A percentile compares a stretch with the other conserved stretches of the same genome.
Evolutionary conservation across 2,329 filamentous ascomycete species (phyloP).

Genomic region (Aulographum hederae): DNA sequence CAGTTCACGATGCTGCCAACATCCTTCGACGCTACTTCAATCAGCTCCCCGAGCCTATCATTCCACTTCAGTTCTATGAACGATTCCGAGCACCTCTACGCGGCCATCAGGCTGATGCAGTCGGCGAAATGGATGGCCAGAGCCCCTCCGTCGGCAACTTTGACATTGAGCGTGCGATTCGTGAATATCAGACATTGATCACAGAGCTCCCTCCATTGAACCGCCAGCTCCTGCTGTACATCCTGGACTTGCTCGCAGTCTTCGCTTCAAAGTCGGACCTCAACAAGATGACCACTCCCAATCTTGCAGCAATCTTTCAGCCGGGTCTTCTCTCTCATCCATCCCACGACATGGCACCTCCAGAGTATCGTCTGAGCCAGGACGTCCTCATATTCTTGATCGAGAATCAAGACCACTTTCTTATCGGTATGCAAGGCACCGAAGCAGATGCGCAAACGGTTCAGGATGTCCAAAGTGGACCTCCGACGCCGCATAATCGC

Average conservation of each 20-base stretch:
- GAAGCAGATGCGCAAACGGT: conserved; percentile 72
- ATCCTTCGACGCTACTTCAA: conserved; percentile 91
- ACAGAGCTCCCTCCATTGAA: conserved; percentile 86
- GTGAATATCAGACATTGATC: conserved; percentile 73
- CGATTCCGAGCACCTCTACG: conserved; percentile 72
- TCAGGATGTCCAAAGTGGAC: conserved; percentile 51
- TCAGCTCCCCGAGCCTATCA: conserved; percentile 88
- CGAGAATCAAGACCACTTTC: conserved; percentile 94
- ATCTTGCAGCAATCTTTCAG: conserved; percentile 92
- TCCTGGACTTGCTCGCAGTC: conserved; percentile 85
- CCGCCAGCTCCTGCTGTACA: conserved; percentile 83
- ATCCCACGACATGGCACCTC: conserved; percentile 82
- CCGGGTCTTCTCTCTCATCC: conserved; percentile 92
- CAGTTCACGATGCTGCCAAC: conserved; percentile 94
- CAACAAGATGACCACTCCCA: conserved; percentile 92
- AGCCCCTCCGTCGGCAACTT: conserved; percentile 57
- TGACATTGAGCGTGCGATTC: conserved; percentile 58
- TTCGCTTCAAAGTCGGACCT: conserved; percentile 93
- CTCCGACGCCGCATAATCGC: conserved; percentile 31
- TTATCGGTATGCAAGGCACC: conserved; percentile 97
- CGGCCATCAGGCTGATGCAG: conserved; percentile 48
- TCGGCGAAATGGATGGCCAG: conserved; percentile 43
- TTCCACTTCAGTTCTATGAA: conserved; percentile 84
- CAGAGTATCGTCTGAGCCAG: conserved; percentile 88
- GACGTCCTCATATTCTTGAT: conserved; percentile 96